A percentile compares a stretch with the other conserved stretches of the same genome.
These are phyloP conservation scores for Xerocomus nothofagi DNA, from an alignment of 1,284 basidiomycete genomes.

Conservation along the genomic window DNA sequence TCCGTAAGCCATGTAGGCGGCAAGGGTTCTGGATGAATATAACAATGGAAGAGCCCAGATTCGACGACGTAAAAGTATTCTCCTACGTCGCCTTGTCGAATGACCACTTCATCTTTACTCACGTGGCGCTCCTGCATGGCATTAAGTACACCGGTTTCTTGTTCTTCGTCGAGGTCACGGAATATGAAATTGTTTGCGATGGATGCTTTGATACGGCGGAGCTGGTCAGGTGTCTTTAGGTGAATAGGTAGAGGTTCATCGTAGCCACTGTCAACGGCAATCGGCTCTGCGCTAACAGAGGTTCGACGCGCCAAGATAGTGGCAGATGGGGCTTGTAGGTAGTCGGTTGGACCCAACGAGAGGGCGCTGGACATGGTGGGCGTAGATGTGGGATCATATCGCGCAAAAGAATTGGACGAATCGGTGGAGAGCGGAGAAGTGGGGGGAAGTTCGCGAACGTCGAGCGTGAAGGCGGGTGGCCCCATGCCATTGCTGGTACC, in stretches of 20 bases:
- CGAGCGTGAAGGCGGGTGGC: slow-evolving; percentile 58
- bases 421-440: slow-evolving; percentile 55
- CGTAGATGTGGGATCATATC: slow-evolving; percentile 50
- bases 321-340: slow-evolving; percentile 64
- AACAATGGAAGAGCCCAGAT: slow-evolving; percentile 85
- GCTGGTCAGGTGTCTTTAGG: slow-evolving; percentile 84
- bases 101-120: slow-evolving; percentile 78
- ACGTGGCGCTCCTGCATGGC: slow-evolving; percentile 93
- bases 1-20: slow-evolving; percentile 56
- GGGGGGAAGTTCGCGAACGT: slow-evolving; percentile 58
- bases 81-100: slow-evolving; percentile 95
- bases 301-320: slow-evolving; percentile 88
- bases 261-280: slow-evolving; percentile 73
- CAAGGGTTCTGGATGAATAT: slow-evolving; percentile 69
- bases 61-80: slow-evolving; percentile 99
- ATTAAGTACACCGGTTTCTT: slow-evolving; percentile 88
- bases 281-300: slow-evolving; percentile 97
- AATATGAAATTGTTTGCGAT: slow-evolving; percentile 94
- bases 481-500: slow-evolving; percentile 25
- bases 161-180: slow-evolving; percentile 94
- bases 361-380: slow-evolving; percentile 43
- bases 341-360: slow-evolving; percentile 54
- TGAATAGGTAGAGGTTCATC: slow-evolving; percentile 73
- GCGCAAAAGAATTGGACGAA: slow-evolving; percentile 47
- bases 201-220: slow-evolving; percentile 83